Base-by-base conservation (phyloP, 495 filamentous ascomycete genomes). In the Talaromyces nanjingensis region DNA sequence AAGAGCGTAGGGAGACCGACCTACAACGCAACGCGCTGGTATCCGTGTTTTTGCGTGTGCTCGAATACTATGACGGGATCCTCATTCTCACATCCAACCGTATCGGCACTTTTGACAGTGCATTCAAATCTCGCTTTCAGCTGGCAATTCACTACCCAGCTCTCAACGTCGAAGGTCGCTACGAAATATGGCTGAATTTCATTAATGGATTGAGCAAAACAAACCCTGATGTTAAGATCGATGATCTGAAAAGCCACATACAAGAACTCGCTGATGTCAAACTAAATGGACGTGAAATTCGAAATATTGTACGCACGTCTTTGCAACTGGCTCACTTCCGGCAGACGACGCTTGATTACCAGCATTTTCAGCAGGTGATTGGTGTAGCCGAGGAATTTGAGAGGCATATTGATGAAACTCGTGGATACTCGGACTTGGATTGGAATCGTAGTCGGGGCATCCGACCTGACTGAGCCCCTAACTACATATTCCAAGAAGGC, bases 51-150 rank as follows among this genome's bases (percentile, higher is more conserved):
- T 66, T 83, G 34, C 71, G 81, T 60, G 65, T 84, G 73, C 63
- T 85, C 58, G 75, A 84, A 65, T 82, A 86, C 74, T 67, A 81
- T 74, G 77, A 83, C 12, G 72, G 72, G 1, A 77, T 77, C 45
- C 45, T 76, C 6, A 69, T 79, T 33, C 63, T 76, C 24, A 76
- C 74, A 0, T 68, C 64, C 2, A 77, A 76, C 25, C 72, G 83
- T 6, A 77, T 87, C 3, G 78, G 72, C 9, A 79, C 70, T 5
- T 77, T 84, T 57, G 37, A 84, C 42, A 67, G 74, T 5, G 81
- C 80, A 5, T 82, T 85, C 69, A 73, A 77, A 62, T 79, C 76
- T 8, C 45, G 37, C 12, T 42, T 42, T 56, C 77, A 84, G 62
- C 69, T 84, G 24, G 69, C 71, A 8, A 67, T 83, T 20, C 71